Evolutionary conservation across 371 early-diverging fungal species (phyloP).

Genomic region (Racocetra persica): DNA sequence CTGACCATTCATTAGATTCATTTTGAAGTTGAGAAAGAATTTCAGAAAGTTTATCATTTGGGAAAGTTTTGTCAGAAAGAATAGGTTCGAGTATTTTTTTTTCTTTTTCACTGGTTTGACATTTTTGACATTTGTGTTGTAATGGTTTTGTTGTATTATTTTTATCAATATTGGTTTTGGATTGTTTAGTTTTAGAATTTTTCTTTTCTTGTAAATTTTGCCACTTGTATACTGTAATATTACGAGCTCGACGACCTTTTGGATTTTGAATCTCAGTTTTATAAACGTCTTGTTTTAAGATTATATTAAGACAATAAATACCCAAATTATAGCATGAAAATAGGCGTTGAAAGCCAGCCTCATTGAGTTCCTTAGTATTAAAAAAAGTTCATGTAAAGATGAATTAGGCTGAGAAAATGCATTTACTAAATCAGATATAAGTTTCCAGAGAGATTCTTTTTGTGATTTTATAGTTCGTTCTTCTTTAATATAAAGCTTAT

Average conservation of each 20-base stretch:
- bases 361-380: constrained; percentile 38
- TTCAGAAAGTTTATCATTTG: background rate
- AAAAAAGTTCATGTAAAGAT: background rate
- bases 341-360: background rate
- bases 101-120: constrained; percentile 2
- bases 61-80: background rate
- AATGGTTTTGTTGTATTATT: no score
- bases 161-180: no score
- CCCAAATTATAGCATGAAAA: constrained; percentile 20
- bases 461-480: background rate
- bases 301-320: background rate
- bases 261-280: constrained; percentile 14
- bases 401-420: constrained; percentile 15
- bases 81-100: constrained; percentile 12
- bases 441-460: constrained; percentile 18
- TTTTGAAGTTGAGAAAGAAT: constrained; percentile 28
- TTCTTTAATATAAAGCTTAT: constrained; percentile 26
- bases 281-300: constrained; percentile 11
- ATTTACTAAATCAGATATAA: background rate
- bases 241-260: constrained; percentile 1
- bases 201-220: constrained; percentile 12
- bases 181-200: no score
- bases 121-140: no score
- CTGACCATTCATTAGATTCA: background rate
- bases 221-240: background rate